Evolutionary conservation across 116 monocot species (phyloP).

Genomic region (Iris pallida): DNA sequence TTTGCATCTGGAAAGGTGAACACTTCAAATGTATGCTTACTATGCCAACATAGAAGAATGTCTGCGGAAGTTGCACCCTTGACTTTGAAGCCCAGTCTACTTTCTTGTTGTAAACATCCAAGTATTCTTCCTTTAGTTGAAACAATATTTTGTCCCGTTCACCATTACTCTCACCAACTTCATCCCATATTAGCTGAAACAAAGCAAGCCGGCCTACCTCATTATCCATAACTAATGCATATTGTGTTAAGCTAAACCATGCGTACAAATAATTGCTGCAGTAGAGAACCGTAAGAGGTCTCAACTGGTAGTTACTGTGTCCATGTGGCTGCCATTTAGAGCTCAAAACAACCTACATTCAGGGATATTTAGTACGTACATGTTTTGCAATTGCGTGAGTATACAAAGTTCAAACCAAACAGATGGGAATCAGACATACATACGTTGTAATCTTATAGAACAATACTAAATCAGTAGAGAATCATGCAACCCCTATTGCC

Average conservation of each 20-base stretch:
- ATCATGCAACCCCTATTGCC: no score
- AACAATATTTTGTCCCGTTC: slow-evolving; percentile 82
- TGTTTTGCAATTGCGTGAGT: no score
- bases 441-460: no score
- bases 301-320: slow-evolving; percentile 38
- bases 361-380: no score
- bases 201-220: neutral
- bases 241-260: neutral
- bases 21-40: slow-evolving; percentile 31
- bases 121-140: slow-evolving; percentile 84
- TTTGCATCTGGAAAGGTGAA: neutral
- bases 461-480: no score
- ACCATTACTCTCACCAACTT: slow-evolving; percentile 87
- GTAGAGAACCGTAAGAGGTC: slow-evolving; percentile 64
- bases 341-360: slow-evolving; percentile 21
- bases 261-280: slow-evolving; percentile 72
- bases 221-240: neutral
- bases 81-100: slow-evolving; percentile 82
- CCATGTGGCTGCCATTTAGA: slow-evolving; percentile 43
- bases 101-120: slow-evolving; percentile 91
- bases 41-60: slow-evolving; percentile 39
- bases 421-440: no score
- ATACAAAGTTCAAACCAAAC: no score
- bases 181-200: slow-evolving; percentile 88
- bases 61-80: slow-evolving; percentile 60